Base-by-base conservation (phyloP, 441 rosid species). In the Pelargonium myrrhifolium region DNA sequence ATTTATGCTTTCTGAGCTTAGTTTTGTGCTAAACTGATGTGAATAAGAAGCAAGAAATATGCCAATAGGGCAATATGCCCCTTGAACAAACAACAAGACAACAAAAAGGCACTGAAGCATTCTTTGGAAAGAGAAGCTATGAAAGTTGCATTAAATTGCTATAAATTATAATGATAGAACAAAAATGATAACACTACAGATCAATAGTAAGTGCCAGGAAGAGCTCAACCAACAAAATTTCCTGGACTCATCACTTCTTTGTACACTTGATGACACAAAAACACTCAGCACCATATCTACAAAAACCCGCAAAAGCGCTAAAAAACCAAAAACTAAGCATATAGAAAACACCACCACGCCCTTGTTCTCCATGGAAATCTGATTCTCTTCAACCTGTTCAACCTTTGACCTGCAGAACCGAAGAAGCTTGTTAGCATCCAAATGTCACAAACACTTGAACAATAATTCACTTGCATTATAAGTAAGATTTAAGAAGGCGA, bases 291-390 rank as follows among this genome's bases (percentile, higher is more conserved):
- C 70, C 37, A 78, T 77, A 80, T 89, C 89, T 74, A 80, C 69
- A 3, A 75, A 64, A 37, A 85, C 65, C 80, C 83, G 85, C 70
- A 75, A 37, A 53, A 84, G 74, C 18, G 94, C 89, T 0, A 81
- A 51, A n/a, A 74, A 59, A 42, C 89, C 90, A 67, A 90, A 87
- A 63, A 75, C 68, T 18, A 87, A 69, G 72, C 91, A 81, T 67
- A 82, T 73, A 17, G 82, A 58, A 75, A 87, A 87, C 58, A 87
- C 83, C 31, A 65, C 61, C 15, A 87, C 74, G 58, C 86, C 82
- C 87, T 89, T 88, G 45, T 85, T 87, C 86, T 90, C 92, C 84
- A 92, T 75, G 6, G 81, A 83, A 20, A 17, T 74, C 68, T 88
- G 86, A 72, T 77, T 81, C 56, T 77, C 83, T 71, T 1, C 61